Base-by-base conservation (phyloP, 2,329 filamentous ascomycete species). In the Ophiocordyceps sinensis region DNA sequence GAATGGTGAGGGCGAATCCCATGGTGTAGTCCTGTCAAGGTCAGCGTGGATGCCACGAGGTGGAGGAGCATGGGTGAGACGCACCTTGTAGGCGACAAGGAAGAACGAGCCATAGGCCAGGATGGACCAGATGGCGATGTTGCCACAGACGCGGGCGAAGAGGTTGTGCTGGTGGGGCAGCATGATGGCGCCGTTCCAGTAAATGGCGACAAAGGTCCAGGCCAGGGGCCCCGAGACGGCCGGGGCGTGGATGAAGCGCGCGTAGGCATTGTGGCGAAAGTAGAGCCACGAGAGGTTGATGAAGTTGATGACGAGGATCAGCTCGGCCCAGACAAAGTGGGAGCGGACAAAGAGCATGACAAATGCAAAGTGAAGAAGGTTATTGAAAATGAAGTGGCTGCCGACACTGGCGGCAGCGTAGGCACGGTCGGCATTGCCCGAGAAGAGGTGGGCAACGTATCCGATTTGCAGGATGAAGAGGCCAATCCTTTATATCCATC, bases 161-260 rank as follows among this genome's bases (percentile, higher is more conserved):
- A 86, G 60, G 43, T 66, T 73, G 43, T 79, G 65, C 8, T 77
- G 71, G 54, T 85, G 69, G n/a, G 66, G 66, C n/a, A 89, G 75
- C 56, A 84, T 83, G 38, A 88, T 79, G 17, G 87, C 85, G 9
- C 87, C 87, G 51, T 86, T 85, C 85, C 85, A 94, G 68, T 88
- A 89, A 41, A 94, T 70, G 28, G 84, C 82, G 13, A 89, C 78
- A 54, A 91, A 84, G 13, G 82, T 87, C 84, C 85, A 94, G 13
- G 63, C 84, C 50, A 94, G 68, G 6, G 87, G 87, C 0, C 79
- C 84, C 14, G 82, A 80, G 19, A 87, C 77, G 36, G 79, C 78
- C 6, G 85, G 77, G 11, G 79, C 65, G 61, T 94, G 86, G 50
- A 94, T 84, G 53, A 83, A 77, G 45, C 78, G 71, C 4, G 83